These are phyloP conservation scores for Turritis glabra DNA, from an alignment of 345 rosid genomes.

Conservation along the genomic window DNA sequence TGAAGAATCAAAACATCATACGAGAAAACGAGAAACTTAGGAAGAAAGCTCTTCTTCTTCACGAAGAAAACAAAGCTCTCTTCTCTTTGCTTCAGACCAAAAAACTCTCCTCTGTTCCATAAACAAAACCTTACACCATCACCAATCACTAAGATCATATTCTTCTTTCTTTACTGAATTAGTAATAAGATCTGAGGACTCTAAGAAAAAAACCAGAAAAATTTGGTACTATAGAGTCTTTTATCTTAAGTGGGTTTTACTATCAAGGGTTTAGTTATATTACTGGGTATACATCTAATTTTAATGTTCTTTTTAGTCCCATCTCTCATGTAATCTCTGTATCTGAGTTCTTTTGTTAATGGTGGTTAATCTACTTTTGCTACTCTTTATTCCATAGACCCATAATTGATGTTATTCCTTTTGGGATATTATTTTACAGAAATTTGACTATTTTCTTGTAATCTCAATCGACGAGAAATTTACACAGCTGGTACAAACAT, in stretches of 20 bases:
- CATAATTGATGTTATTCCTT: neutral
- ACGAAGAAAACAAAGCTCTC: conserved; percentile 68
- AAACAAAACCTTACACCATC: conserved; percentile 21
- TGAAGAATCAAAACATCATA: conserved; percentile 67
- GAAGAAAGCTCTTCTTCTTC: conserved; percentile 64
- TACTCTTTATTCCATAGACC: neutral
- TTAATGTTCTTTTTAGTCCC: neutral
- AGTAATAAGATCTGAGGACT: conserved; percentile 2
- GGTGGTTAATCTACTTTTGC: conserved; percentile 6
- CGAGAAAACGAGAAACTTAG: conserved; percentile 70
- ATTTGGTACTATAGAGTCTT: conserved; percentile 4
- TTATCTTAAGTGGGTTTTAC: conserved; percentile 22
- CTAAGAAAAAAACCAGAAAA: neutral
- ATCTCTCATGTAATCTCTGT: conserved; percentile 20
- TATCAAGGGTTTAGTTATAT: conserved; percentile 27
- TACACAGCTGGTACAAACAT: conserved; percentile 31
- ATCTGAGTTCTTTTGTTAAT: conserved; percentile 15
- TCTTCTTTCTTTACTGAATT: conserved; percentile 4
- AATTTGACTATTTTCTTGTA: neutral
- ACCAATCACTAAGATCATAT: conserved; percentile 24
- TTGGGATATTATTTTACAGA: neutral
- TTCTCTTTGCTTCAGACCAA: conserved; percentile 52
- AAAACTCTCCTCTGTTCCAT: conserved; percentile 17
- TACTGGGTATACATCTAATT: conserved; percentile 35
- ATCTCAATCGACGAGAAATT: neutral